Base-by-base conservation (phyloP, 169 alveolate genomes). In the Plasmodium vivax region DNA sequence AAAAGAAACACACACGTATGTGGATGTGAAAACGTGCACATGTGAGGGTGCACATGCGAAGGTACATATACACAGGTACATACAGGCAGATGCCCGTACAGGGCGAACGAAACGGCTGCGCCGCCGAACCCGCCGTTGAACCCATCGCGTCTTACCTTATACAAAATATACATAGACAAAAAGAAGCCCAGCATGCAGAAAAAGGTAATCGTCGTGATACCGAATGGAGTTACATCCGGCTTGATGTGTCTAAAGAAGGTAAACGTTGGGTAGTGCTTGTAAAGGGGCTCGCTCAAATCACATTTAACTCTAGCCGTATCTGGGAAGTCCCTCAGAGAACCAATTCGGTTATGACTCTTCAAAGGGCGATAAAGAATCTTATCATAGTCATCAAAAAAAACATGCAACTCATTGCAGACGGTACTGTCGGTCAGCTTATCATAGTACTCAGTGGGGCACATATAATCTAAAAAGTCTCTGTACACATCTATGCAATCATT, bases 361-460 rank as follows among this genome's bases (percentile, higher is more conserved):
- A 75, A 75, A 1, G 45, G 45, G 23, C 0, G 58, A 3, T 75
- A 75, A 23, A 75, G 51, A 75, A 30, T 23, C 16, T 75, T 27
- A 4, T 75, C 83, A 19, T 75, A 75, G 16, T 36, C 3, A 30
- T 75, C 83, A 75, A 75, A 75, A 75, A 75, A 75, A 34, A 75
- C 83, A 14, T 27, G 19, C 43, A 75, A 36, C 9, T 75, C 83
- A 32, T 75, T 75, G 41, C 83, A 75, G n/a, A 75, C 43, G 2
- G 83, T 75, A 75, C 54, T 75, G 43, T 75, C 45, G 23, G 58
- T 6, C 30, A 36, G 19, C 16, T 3, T 27, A 36, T 75, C 54
- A 75, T 75, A 75, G 19, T 30, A 30, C 8, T 36, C 54, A 6
- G 54, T 2, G 16, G 45, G 45, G 12, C 83, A 75, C 9, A 5